Percentiles rank a stretch among this genome's conserved stretches.
These are phyloP conservation scores for Phalaenopsis aphrodite DNA, from an alignment of 106 monocot species.

Conservation along the genomic window DNA sequence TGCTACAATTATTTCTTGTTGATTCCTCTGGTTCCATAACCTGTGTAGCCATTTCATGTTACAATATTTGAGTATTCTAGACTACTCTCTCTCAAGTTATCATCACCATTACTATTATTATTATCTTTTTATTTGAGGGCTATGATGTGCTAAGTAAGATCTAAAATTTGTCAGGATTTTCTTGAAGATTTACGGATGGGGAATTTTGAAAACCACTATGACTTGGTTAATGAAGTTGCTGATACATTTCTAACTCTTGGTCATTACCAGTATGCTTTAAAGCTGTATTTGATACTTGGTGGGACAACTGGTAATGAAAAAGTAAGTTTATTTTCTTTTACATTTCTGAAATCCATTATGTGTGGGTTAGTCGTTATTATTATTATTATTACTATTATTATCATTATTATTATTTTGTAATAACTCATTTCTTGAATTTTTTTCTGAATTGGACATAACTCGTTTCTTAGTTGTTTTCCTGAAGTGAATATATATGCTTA, in stretches of 20 bases:
- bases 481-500: background rate
- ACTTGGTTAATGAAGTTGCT: constrained; percentile 61
- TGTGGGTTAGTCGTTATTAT: background rate
- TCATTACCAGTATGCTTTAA: constrained; percentile 51
- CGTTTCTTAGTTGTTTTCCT: background rate
- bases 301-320: constrained; percentile 23
- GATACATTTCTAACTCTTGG: constrained; percentile 41
- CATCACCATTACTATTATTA: background rate
- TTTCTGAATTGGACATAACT: background rate
- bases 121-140: background rate
- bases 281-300: constrained; percentile 59
- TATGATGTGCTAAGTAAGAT: background rate
- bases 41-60: background rate
- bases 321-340: constrained; percentile 22
- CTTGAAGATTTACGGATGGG: constrained; percentile 40
- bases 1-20: background rate
- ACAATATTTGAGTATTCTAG: background rate
- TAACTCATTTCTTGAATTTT: background rate
- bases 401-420: too few relatives aligned
- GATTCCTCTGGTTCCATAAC: background rate
- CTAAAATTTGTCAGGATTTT: constrained; percentile 30
- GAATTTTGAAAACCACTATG: constrained; percentile 23
- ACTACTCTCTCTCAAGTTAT: background rate
- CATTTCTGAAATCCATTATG: background rate
- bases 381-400: too few relatives aligned